Base-by-base conservation (phyloP, 2,329 filamentous ascomycete species). In the Hirsutella rhossiliensis region DNA sequence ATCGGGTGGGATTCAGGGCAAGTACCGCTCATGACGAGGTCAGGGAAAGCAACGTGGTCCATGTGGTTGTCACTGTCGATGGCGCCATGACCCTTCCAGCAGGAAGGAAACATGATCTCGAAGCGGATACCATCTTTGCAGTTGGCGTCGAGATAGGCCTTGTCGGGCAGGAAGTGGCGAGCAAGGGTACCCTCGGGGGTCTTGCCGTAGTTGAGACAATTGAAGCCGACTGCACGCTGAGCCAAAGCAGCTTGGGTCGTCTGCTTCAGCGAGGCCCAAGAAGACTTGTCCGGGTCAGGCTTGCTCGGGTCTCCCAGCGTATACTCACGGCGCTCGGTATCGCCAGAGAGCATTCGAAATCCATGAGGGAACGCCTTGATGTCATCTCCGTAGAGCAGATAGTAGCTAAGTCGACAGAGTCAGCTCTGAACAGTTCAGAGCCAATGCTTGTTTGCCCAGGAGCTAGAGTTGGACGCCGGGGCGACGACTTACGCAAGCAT, bases 191-290 rank as follows among this genome's bases (percentile, higher is more conserved):
- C 73, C 62, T 95, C 88, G 2, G 84, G 69, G 0, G 62, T 54
- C 20, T 63, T 68, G 29, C 54, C 56, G 59, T 96, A 96, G 75
- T 97, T 82, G 48, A 98, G 67, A 65, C 92, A 97, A 72, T 97
- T 97, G 76, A 95, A 95, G 4, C 92, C 90, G 27, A 96, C 55
- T 11, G 89, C 87, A 48, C 89, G 87, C 68, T 94, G 84, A 42
- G 67, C 68, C 32, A 96, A 75, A 43, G 80, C 76, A 15, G 64
- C 62, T 67, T 94, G 88, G 40, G 58, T 63, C 11, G 81, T 83
- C 55, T 76, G 74, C 47, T 82, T 76, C 5, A 78, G 66, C 2
- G 63, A 58, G 20, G 63, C 63, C 89, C 89, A 96, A 20, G 63
- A 50, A 12, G 85, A 87, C 64, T 87, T 86, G 48, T 66, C 65